Evolutionary conservation across 1,284 basidiomycete species (phyloP), one percentile per base, ranked within the genome.

Genomic region (Peniophora sp.): DNA sequence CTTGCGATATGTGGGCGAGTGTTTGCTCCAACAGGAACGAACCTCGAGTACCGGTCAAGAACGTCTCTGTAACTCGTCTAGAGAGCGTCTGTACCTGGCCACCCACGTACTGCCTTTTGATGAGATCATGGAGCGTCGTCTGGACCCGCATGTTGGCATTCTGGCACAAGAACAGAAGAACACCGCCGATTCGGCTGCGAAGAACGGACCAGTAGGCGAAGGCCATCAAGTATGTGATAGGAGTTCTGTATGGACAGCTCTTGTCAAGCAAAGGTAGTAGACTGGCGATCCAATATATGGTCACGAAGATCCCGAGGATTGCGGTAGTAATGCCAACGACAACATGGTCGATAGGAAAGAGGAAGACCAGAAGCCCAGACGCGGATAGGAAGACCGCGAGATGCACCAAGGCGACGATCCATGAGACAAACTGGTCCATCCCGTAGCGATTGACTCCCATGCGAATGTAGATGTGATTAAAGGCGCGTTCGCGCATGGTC

Each of bases 351-450:
- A 72, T 58, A 10, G 68, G 61, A 17, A 58, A 60, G 17, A 74
- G 59, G 50, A 72, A 73, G 18, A 65, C 64, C 22, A 68, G 59
- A 11, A 74, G 62, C 10, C 70, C 72, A 2, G 65, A 65, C 36
- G 73, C 68, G 54, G 73, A 73, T 2, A 73, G 58, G 24, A 71
- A 62, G 12, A 73, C 60, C 2, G 71, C 69, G 2, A 68, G 55
- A 53, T 73, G 72, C 12, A 73, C 62, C 9, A 74, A 58, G 18
- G 66, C 61, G 3, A 70, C 70, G 18, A 73, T 68, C 20, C 62
- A 54, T 44, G 68, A 66, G 2, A 71, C 68, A 5, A 71, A 58
- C 3, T 65, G 58, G n/a, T 63, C 57, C 62, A 73, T 67, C 12
- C 60, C 58, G 49, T 68, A 73, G 34, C 55, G 57, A 20, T 62